Percentiles rank a stretch among this genome's conserved stretches.
These are phyloP conservation scores for Aspergillus quadricinctus DNA, from an alignment of 2,329 filamentous ascomycete genomes.

Conservation along the genomic window DNA sequence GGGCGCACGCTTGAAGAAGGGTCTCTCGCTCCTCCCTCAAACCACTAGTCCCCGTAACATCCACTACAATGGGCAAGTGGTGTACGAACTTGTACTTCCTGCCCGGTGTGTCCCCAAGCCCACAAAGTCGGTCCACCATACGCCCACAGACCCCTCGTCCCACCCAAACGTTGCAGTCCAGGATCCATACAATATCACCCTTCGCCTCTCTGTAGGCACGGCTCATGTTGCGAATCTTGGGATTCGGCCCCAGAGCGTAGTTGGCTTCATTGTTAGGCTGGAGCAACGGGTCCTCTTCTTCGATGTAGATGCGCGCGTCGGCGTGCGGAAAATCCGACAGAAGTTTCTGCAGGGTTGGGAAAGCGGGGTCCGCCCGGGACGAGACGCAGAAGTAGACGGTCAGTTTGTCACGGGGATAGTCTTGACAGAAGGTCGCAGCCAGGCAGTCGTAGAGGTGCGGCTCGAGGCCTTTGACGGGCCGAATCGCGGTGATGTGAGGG, in stretches of 20 bases:
- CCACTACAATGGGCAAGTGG: constrained; percentile 85
- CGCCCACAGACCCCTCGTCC: constrained; percentile 71
- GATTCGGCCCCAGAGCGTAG: constrained; percentile 78
- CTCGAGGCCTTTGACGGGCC: constrained; percentile 89
- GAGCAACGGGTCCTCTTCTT: constrained; percentile 73
- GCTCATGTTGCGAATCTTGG: constrained; percentile 97
- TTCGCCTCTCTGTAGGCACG: constrained; percentile 84
- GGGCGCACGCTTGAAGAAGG: constrained; percentile 18
- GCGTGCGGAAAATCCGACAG: constrained; percentile 67
- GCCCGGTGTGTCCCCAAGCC: constrained; percentile 49
- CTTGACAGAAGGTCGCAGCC: constrained; percentile 75
- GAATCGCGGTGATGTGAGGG: constrained; percentile 84
- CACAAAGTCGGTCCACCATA: constrained; percentile 84
- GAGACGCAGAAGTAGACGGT: constrained; percentile 81
- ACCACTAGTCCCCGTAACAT: constrained; percentile 47
- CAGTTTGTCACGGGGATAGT: constrained; percentile 71
- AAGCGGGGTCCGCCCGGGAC: constrained; percentile 68
- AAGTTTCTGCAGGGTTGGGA: constrained; percentile 66
- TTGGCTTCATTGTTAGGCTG: constrained; percentile 47
- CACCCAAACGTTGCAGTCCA: constrained; percentile 97
- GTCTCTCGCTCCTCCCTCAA: constrained; percentile 23
- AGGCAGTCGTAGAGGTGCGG: constrained; percentile 89
- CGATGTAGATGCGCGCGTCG: constrained; percentile 71
- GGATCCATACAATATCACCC: constrained; percentile 85
- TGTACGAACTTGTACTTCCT: constrained; percentile 83